Percentiles rank a stretch among this genome's conserved stretches.
phyloP scores from a whole-genome alignment of 495 filamentous ascomycete genomes.

The Lichenothelia convexa region DNA sequence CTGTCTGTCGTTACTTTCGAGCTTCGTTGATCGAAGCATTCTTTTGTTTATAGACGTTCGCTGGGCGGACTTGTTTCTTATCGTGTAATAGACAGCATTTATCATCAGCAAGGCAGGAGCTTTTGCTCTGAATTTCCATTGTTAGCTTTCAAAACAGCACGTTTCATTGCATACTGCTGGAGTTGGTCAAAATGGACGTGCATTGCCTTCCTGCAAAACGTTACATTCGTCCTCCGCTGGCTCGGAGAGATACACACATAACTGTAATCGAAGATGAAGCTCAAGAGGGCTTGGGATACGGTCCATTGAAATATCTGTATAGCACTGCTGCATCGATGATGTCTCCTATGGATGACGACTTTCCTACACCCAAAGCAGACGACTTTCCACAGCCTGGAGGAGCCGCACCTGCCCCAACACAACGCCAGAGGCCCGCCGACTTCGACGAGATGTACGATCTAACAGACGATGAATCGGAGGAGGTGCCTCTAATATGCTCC shows the following conservation, averaged over 20 bases:
- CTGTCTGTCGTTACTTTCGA: too few species aligned
- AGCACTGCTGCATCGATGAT: background rate
- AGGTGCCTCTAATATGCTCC: constrained; percentile 20
- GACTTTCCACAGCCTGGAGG: constrained; percentile 35
- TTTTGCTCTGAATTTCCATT: too few species aligned
- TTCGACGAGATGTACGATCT: constrained; percentile 81
- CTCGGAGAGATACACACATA: constrained; percentile 27
- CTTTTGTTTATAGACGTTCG: too few species aligned
- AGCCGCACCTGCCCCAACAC: constrained; percentile 31
- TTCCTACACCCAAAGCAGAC: constrained; percentile 39
- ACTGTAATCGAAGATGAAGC: constrained; percentile 17
- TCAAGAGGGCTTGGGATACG: constrained; percentile 4
- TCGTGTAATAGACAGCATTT: too few species aligned
- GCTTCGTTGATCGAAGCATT: too few species aligned
- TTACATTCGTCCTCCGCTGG: too few species aligned
- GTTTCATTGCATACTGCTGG: too few species aligned
- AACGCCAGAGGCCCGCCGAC: constrained; percentile 22
- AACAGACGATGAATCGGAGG: constrained; percentile 48
- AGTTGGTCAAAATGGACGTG: too few species aligned
- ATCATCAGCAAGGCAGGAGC: too few species aligned
- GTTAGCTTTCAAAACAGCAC: too few species aligned
- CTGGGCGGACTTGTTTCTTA: too few species aligned
- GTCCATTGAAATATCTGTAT: background rate
- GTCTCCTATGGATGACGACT: constrained; percentile 40
- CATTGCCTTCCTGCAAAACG: too few species aligned